These are phyloP conservation scores for Xerocomus brunneocitrinus DNA, from an alignment of 768 basidiomycete species.

Conservation along the genomic window DNA sequence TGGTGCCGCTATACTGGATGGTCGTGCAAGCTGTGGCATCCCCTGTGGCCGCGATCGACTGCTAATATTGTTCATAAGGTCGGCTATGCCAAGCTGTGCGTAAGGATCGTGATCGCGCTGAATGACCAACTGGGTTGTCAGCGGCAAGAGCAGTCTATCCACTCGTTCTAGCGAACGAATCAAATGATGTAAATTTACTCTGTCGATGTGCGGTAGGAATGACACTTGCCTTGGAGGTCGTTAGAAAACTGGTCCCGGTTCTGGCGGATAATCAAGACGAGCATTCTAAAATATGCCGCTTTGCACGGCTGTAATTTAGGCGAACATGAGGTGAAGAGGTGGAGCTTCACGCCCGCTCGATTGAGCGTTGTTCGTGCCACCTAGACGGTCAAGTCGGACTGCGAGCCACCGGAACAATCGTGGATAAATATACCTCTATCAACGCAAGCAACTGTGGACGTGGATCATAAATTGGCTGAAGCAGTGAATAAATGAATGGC, in stretches of 20 bases:
- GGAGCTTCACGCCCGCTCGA: conserved; percentile 37
- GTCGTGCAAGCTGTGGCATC: conserved; percentile 16
- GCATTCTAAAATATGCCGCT: conserved; percentile 45
- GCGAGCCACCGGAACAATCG: background rate
- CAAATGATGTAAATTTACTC: conserved; percentile 2
- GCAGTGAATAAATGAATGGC: background rate
- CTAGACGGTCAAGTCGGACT: conserved; percentile 25
- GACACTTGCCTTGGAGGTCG: conserved; percentile 25
- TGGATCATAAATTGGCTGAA: conserved; percentile 4
- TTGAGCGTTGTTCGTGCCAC: conserved; percentile 45
- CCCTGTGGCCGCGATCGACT: conserved; percentile 12
- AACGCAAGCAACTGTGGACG: conserved; percentile 43
- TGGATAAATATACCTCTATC: conserved; percentile 43
- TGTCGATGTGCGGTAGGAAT: background rate
- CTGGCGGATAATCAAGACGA: conserved; percentile 37
- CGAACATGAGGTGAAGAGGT: conserved; percentile 45
- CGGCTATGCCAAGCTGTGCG: conserved; percentile 33
- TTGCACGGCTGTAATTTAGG: conserved; percentile 39
- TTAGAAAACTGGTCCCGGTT: conserved; percentile 26
- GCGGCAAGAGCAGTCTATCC: conserved; percentile 30
- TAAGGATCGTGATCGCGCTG: conserved; percentile 27
- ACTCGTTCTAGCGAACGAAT: conserved; percentile 26
- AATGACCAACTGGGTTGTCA: conserved; percentile 30
- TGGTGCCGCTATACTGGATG: conserved; percentile 8
- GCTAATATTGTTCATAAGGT: conserved; percentile 20